Conservation (phyloP, 1,284 basidiomycete species). For the Amylostereum areolatum region DNA sequence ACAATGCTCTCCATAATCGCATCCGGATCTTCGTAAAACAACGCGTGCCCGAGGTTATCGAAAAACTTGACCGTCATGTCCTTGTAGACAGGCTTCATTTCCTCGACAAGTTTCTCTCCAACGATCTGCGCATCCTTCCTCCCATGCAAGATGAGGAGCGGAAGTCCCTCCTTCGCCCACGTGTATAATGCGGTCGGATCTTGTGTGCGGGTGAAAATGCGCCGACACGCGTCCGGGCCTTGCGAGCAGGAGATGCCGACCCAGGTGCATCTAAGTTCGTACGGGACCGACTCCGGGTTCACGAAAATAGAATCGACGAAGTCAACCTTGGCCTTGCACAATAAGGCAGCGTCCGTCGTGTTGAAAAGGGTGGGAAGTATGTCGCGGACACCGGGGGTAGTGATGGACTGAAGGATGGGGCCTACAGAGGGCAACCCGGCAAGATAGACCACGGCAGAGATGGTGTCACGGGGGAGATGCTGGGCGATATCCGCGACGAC, state of each 20-base stretch:
- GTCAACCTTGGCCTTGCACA: background rate
- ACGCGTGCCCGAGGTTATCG: conserved; percentile 1
- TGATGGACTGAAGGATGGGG: background rate
- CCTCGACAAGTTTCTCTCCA: background rate
- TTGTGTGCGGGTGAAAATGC: background rate
- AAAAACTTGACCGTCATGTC: background rate
- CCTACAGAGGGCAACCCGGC: background rate
- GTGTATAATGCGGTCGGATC: background rate
- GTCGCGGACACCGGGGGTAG: background rate
- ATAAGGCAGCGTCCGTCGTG: background rate
- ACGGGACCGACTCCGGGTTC: background rate
- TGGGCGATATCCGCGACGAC: background rate
- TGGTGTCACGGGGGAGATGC: background rate
- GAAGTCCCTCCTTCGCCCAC: background rate
- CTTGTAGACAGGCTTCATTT: background rate
- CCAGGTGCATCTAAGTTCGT: background rate
- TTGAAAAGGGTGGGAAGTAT: background rate
- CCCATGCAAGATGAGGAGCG: background rate
- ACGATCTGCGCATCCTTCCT: background rate
- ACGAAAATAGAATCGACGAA: background rate
- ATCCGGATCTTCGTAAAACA: background rate
- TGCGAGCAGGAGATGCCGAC: background rate
- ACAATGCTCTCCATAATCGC: background rate
- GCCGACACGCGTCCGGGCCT: background rate
- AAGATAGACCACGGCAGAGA: background rate